Percentiles rank a stretch among this genome's conserved stretches.
Conservation (phyloP, 331 rosid genomes). For the Phaseolus coccineus region DNA sequence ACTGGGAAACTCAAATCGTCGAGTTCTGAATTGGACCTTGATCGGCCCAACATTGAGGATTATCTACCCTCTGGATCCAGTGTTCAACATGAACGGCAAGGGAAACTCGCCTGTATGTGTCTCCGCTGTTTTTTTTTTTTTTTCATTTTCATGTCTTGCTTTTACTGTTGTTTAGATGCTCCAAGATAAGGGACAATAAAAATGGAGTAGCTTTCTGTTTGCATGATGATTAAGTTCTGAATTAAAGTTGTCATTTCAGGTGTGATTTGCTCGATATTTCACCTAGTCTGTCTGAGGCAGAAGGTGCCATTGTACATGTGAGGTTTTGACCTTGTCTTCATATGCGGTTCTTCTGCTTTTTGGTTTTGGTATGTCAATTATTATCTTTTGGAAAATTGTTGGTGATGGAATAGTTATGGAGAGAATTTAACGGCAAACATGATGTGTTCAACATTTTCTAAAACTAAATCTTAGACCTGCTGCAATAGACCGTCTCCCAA, state of each 20-base stretch:
- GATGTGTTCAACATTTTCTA: background rate
- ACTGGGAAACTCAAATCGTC: slow-evolving; percentile 63
- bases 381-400: slow-evolving; percentile 4
- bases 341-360: background rate
- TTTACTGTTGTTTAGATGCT: slow-evolving; percentile 27
- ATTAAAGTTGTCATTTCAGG: slow-evolving; percentile 48
- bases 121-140: background rate
- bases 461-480: background rate
- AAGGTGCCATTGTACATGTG: slow-evolving; percentile 97
- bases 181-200: background rate
- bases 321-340: slow-evolving; percentile 35
- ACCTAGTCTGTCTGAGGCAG: slow-evolving; percentile 87
- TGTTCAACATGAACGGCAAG: slow-evolving; percentile 84
- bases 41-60: slow-evolving; percentile 92
- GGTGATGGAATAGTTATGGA: slow-evolving; percentile 22
- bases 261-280: slow-evolving; percentile 90
- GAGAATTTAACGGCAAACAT: background rate
- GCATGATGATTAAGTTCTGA: background rate
- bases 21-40: slow-evolving; percentile 89
- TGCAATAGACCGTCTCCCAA: background rate
- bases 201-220: background rate
- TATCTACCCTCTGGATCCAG: slow-evolving; percentile 87
- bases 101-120: slow-evolving; percentile 76
- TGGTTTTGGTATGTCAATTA: background rate
- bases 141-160: background rate